phyloP scores from a whole-genome alignment of 306 rosid species.

The Cicer arietinum region DNA sequence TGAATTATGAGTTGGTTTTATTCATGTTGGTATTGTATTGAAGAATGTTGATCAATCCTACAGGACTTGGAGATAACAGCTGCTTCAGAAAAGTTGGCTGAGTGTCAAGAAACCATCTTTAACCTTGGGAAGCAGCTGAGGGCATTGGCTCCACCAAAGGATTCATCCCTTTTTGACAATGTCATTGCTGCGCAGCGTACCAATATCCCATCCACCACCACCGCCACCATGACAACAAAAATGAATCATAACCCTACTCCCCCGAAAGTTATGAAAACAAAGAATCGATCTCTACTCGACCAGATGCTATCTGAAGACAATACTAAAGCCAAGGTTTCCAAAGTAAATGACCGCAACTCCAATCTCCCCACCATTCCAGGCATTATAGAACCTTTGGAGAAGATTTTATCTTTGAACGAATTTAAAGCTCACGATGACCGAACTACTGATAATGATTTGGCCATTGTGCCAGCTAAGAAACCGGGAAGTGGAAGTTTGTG shows the following conservation, averaged over 20 bases:
- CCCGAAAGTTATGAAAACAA: slow-evolving; percentile 44
- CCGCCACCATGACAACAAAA: background rate
- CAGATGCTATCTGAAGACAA: slow-evolving; percentile 83
- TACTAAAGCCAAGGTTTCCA: slow-evolving; percentile 45
- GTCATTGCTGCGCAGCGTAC: slow-evolving; percentile 47
- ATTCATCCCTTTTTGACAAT: slow-evolving; percentile 63
- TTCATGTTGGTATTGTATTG: slow-evolving; percentile 24
- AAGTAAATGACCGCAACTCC: slow-evolving; percentile 45
- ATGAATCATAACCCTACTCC: slow-evolving; percentile 38
- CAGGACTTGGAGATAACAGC: slow-evolving; percentile 93
- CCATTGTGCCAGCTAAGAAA: slow-evolving; percentile 69
- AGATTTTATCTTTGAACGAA: slow-evolving; percentile 56
- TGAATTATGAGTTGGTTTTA: slow-evolving; percentile 30
- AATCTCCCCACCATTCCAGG: slow-evolving; percentile 39
- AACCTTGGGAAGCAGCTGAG: slow-evolving; percentile 89
- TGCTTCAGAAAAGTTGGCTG: slow-evolving; percentile 91
- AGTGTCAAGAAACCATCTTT: slow-evolving; percentile 92
- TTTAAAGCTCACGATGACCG: slow-evolving; percentile 42
- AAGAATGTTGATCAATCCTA: slow-evolving; percentile 39
- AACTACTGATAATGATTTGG: slow-evolving; percentile 52
- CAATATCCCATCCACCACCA: background rate
- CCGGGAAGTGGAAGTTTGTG: slow-evolving; percentile 61
- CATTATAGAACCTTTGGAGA: slow-evolving; percentile 46
- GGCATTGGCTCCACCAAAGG: slow-evolving; percentile 79
- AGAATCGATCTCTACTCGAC: slow-evolving; percentile 68